phyloP scores from a whole-genome alignment of 495 filamentous ascomycete species.

The Talaromyces liani region DNA sequence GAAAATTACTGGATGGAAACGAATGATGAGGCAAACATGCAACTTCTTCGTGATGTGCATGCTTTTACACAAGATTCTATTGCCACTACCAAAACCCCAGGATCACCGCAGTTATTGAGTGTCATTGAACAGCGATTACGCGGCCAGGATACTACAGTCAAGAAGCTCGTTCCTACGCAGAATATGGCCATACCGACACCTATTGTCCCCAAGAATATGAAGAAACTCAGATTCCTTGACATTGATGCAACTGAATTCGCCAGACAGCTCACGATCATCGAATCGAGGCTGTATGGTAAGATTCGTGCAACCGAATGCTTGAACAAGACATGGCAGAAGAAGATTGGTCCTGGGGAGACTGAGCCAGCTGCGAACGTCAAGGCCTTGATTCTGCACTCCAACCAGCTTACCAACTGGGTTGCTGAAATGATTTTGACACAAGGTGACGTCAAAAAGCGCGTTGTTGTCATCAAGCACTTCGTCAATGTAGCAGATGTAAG shows the following conservation, averaged over 20 bases:
- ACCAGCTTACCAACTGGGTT: constrained; percentile 98
- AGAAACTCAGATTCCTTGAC: constrained; percentile 97
- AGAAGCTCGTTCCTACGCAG: constrained; percentile 78
- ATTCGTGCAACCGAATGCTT: constrained; percentile 92
- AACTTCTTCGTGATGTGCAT: constrained; percentile 80
- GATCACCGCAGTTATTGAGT: constrained; percentile 69
- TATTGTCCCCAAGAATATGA: constrained; percentile 98
- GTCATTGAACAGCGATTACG: constrained; percentile 79
- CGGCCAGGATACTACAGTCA: constrained; percentile 81
- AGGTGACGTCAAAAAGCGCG: constrained; percentile 85
- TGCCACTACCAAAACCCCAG: constrained; percentile 84
- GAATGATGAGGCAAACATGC: constrained; percentile 69
- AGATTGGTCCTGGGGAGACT: constrained; percentile 68
- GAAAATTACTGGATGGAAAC: constrained; percentile 99
- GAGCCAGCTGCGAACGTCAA: constrained; percentile 95
- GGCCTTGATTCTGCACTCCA: constrained; percentile 91
- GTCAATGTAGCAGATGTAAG: constrained; percentile 89
- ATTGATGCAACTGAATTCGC: constrained; percentile 96
- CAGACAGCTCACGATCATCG: constrained; percentile 92
- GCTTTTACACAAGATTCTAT: constrained; percentile 87
- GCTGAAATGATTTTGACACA: constrained; percentile 99
- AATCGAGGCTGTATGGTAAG: constrained; percentile 89
- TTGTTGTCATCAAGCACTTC: constrained; percentile 98
- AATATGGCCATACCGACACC: constrained; percentile 71
- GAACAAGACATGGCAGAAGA: constrained; percentile 98